These are phyloP conservation scores for Beauveria sp. DNA, from an alignment of 2,329 filamentous ascomycete species.

Conservation along the genomic window DNA sequence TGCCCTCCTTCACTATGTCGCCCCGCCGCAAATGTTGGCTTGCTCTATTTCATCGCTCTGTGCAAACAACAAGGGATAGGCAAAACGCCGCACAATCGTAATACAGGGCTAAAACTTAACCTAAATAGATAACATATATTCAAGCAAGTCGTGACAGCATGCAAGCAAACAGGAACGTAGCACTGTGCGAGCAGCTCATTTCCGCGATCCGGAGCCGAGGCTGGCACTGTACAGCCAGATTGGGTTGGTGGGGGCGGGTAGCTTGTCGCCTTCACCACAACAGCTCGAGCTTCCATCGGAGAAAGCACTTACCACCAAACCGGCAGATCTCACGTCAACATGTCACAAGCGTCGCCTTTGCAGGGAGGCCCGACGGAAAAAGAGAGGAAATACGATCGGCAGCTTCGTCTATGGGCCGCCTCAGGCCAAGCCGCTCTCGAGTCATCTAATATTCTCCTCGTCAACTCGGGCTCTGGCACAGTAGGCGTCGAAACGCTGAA, in stretches of 20 bases:
- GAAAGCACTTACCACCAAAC: not conserved
- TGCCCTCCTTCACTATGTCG: not conserved
- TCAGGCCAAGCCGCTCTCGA: constrained; percentile 86
- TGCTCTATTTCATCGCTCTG: not conserved
- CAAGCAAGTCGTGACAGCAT: not conserved
- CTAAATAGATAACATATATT: not conserved
- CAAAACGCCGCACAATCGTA: too few species aligned
- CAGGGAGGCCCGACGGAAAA: constrained; percentile 51
- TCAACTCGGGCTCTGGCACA: constrained; percentile 82
- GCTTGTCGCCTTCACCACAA: not conserved
- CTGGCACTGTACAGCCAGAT: not conserved
- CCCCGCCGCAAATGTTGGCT: not conserved
- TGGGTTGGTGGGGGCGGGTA: constrained; percentile 1
- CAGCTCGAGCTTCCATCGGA: not conserved
- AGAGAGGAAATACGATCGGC: constrained; percentile 82
- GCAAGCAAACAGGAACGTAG: not conserved
- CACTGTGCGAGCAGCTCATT: not conserved
- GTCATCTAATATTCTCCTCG: constrained; percentile 79
- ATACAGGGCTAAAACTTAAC: too few species aligned
- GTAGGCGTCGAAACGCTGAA: constrained; percentile 89
- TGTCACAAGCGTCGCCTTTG: constrained; percentile 23
- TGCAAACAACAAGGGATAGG: not conserved
- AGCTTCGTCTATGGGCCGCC: constrained; percentile 91
- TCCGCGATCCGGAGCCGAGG: not conserved
- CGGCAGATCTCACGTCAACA: constrained; percentile 9